Percentiles rank a stretch among this genome's conserved stretches.
Evolutionary conservation across 345 rosid species (phyloP).

Genomic region (Noccaea bulbosa): DNA sequence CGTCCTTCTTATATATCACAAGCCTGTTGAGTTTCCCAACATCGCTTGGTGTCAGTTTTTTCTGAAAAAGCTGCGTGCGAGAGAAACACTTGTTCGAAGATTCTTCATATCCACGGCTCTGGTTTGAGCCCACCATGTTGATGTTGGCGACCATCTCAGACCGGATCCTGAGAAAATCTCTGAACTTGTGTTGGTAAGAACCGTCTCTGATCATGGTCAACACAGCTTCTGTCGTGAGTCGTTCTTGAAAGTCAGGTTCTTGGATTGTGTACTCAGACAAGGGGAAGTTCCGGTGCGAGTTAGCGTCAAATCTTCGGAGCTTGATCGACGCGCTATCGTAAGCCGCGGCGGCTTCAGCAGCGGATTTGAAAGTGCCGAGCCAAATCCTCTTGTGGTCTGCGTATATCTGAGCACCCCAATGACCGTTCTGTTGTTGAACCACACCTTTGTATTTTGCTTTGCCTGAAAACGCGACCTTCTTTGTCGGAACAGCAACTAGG

Average conservation of each 20-base stretch:
- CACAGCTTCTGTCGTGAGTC: constrained; percentile 43
- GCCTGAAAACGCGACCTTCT: background rate
- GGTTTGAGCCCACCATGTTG: constrained; percentile 18
- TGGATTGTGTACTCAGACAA: constrained; percentile 50
- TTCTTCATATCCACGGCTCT: background rate
- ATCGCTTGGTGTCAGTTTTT: constrained; percentile 78
- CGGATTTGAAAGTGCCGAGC: constrained; percentile 70
- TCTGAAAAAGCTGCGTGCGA: constrained; percentile 49
- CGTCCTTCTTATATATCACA: constrained; percentile 74
- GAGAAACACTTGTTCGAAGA: constrained; percentile 10
- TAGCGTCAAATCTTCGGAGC: constrained; percentile 46
- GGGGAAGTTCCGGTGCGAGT: constrained; percentile 58
- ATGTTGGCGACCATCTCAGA: constrained; percentile 17
- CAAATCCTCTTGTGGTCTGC: constrained; percentile 35
- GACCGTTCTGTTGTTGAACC: constrained; percentile 53
- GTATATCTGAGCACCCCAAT: constrained; percentile 70
- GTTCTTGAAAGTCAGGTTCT: constrained; percentile 54
- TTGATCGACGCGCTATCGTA: constrained; percentile 64
- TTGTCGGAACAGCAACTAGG: background rate
- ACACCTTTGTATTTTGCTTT: constrained; percentile 50
- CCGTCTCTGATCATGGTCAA: constrained; percentile 72
- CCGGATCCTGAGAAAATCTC: constrained; percentile 40
- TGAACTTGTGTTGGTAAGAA: constrained; percentile 57
- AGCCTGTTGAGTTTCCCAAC: constrained; percentile 85
- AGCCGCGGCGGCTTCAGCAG: constrained; percentile 58